Base-by-base conservation (phyloP, 495 filamentous ascomycete genomes). In the Xylaria intraflava region DNA sequence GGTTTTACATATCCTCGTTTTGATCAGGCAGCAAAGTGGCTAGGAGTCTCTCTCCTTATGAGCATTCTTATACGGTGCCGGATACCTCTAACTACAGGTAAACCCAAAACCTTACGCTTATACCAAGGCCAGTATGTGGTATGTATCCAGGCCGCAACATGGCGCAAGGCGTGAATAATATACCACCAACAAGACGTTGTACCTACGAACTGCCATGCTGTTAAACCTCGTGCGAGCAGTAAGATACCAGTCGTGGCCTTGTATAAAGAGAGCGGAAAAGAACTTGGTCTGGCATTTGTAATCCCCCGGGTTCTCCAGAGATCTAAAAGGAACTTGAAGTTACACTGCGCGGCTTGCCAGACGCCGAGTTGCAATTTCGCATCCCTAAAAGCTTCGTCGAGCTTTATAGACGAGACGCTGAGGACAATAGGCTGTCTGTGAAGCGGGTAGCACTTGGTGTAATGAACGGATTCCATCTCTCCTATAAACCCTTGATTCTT, bases 161-260 rank as follows among this genome's bases (percentile, higher is more conserved):
- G 20, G 10, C 45, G 29, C 20, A 48, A 38, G 16, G 33, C 26
- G 26, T 33, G 33, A 38, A 48, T 48, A 33, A 48, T n/a, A n/a
- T n/a, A n/a, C n/a, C n/a, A n/a, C n/a, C n/a, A n/a, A n/a, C n/a
- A n/a, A n/a, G n/a, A n/a, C n/a, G n/a, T n/a, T n/a, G n/a, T n/a
- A n/a, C n/a, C 5, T 33, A 33, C 45, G 9, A 23, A 33, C 45
- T 33, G 26, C 26, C 7, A 23, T 10, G 6, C n/a, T 38, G 16
- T 33, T 24, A 38, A 20, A 33, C 26, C 26, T 48, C n/a, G 45
- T 48, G 26, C 16, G 20, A 14, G 33, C 45, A 20, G 33, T 27
- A 20, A 48, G 26, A 33, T 23, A 33, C 45, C 26, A 48, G 16
- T 48, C 26, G 45, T 48, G 45, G 45, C 45, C 45, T 38, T 48